A percentile compares a stretch with the other conserved stretches of the same genome.
phyloP scores from a whole-genome alignment of 768 basidiomycete genomes.

The Collybiopsis luxurians region DNA sequence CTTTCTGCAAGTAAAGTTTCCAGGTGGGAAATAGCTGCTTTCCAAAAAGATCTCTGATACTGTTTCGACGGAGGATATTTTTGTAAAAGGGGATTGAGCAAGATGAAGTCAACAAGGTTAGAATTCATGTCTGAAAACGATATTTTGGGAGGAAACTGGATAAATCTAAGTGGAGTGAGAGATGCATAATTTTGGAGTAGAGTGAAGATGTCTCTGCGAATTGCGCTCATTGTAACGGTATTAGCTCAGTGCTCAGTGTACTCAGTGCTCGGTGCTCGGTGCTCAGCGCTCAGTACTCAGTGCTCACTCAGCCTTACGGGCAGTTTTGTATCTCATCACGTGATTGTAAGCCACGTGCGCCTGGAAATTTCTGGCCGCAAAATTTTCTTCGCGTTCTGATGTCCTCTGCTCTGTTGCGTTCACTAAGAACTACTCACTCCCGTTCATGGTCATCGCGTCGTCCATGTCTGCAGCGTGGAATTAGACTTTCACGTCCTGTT shows the following conservation, averaged over 20 bases:
- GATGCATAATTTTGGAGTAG: slow-evolving; percentile 53
- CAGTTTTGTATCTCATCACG: too few species aligned
- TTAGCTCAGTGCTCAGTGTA: too few species aligned
- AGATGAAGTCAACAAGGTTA: slow-evolving; percentile 48
- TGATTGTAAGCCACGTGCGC: background rate
- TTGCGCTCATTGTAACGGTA: slow-evolving; percentile 6
- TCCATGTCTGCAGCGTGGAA: slow-evolving; percentile 20
- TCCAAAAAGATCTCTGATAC: slow-evolving; percentile 72
- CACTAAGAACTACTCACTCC: slow-evolving; percentile 25
- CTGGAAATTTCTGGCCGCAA: background rate
- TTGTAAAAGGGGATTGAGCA: slow-evolving; percentile 51
- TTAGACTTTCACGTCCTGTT: slow-evolving; percentile 22
- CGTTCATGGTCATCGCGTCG: slow-evolving; percentile 23
- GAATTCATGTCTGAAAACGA: slow-evolving; percentile 42
- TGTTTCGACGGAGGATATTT: slow-evolving; percentile 59
- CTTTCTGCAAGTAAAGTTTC: slow-evolving; percentile 36
- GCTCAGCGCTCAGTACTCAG: too few species aligned
- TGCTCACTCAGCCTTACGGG: too few species aligned
- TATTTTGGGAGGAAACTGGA: slow-evolving; percentile 39
- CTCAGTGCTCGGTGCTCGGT: too few species aligned
- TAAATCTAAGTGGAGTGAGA: slow-evolving; percentile 39
- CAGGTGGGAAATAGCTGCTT: slow-evolving; percentile 57
- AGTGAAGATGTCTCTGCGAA: slow-evolving; percentile 35
- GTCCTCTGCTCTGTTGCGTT: slow-evolving; percentile 17
- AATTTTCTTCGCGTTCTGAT: slow-evolving; percentile 5